Percentiles rank a stretch among this genome's conserved stretches.
Conservation (phyloP, 2,329 filamentous ascomycete species). For the Epichloe bromicola region DNA sequence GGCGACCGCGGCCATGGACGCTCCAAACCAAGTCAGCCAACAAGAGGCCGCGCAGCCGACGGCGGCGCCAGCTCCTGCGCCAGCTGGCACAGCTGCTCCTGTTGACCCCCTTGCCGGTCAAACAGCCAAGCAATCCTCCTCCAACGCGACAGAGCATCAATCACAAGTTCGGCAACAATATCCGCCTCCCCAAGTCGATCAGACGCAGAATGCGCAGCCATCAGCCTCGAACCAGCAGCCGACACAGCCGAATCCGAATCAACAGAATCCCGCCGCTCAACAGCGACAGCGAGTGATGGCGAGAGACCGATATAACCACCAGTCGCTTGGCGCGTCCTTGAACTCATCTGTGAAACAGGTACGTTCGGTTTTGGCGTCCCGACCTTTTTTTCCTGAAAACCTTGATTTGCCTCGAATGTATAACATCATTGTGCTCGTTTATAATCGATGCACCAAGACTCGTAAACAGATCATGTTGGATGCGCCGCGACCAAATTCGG, state of each 20-base stretch:
- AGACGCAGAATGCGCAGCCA: slow-evolving; percentile 7
- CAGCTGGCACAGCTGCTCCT: slow-evolving; percentile 3
- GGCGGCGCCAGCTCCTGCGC: not conserved
- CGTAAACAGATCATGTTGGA: not conserved
- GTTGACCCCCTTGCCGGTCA: not conserved
- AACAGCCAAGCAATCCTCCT: not conserved
- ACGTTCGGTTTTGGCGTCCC: slow-evolving; percentile 16
- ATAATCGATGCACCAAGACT: not conserved
- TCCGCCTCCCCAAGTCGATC: not conserved
- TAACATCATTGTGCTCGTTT: not conserved
- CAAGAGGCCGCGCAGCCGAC: not conserved
- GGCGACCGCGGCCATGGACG: slow-evolving; percentile 4
- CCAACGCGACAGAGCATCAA: not conserved
- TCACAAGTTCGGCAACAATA: slow-evolving; percentile 8
- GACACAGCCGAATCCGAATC: slow-evolving; percentile 6
- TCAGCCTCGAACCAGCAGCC: slow-evolving; percentile 6
- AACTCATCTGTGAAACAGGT: slow-evolving; percentile 59
- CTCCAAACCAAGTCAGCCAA: not conserved
- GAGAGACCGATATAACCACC: slow-evolving; percentile 44
- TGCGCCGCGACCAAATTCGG: not conserved
- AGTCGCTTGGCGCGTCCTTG: slow-evolving; percentile 53
- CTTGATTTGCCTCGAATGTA: not conserved
- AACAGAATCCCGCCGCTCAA: slow-evolving; percentile 11
- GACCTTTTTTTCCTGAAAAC: not conserved
- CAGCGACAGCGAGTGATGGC: slow-evolving; percentile 16